A percentile compares a stretch with the other conserved stretches of the same genome.
Evolutionary conservation across 768 basidiomycete species (phyloP).

Genomic region (Suillus bovinus): DNA sequence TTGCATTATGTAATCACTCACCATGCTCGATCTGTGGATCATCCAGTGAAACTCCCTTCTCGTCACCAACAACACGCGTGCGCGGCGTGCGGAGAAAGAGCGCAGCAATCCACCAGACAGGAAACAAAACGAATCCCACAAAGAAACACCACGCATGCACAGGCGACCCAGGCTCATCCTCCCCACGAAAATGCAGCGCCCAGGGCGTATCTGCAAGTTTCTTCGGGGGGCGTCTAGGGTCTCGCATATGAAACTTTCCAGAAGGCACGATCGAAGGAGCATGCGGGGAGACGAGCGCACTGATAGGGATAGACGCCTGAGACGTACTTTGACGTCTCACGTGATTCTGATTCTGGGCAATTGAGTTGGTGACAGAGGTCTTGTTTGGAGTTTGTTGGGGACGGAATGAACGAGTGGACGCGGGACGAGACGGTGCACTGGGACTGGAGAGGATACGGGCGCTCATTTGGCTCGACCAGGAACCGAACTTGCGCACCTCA

Average conservation of each 20-base stretch:
- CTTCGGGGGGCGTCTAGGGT: conserved; percentile 67
- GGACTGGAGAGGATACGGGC: conserved; percentile 26
- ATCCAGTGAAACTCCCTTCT: conserved; percentile 73
- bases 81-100: conserved; percentile 53
- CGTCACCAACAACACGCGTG: conserved; percentile 65
- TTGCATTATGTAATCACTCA: conserved; percentile 34
- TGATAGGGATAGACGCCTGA: conserved; percentile 75
- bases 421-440: conserved; percentile 39
- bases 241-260: conserved; percentile 74
- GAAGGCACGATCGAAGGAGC: conserved; percentile 68
- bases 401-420: conserved; percentile 36
- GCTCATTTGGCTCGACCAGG: conserved; percentile 38
- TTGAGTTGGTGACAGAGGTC: conserved; percentile 19
- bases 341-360: conserved; percentile 22
- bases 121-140: conserved; percentile 59
- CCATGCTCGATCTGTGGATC: conserved; percentile 81
- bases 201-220: conserved; percentile 58
- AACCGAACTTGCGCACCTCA: conserved; percentile 24
- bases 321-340: conserved; percentile 57
- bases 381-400: conserved; percentile 18
- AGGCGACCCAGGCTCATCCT: conserved; percentile 51
- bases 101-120: conserved; percentile 68
- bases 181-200: conserved; percentile 57
- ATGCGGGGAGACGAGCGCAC: conserved; percentile 75
- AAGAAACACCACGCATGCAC: conserved; percentile 80